These are phyloP conservation scores for Daldinia eschscholtzii DNA, from an alignment of 2,329 filamentous ascomycete genomes.

Conservation along the genomic window DNA sequence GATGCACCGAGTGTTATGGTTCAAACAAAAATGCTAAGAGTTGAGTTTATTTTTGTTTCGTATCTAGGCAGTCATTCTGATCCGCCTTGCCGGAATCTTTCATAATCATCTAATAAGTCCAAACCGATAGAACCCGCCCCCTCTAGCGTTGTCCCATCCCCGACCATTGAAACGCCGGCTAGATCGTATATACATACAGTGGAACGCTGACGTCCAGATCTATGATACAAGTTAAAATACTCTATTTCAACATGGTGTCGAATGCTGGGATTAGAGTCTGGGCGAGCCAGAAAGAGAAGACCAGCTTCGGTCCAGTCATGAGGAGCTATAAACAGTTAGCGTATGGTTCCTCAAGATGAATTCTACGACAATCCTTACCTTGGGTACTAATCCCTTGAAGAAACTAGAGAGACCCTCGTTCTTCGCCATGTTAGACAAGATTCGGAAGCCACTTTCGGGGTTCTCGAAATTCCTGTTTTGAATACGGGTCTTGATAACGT, in stretches of 20 bases:
- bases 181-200: slow-evolving; percentile 41
- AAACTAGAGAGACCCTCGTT: slow-evolving; percentile 88
- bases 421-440: slow-evolving; percentile 91
- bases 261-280: slow-evolving; percentile 98
- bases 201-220: slow-evolving; percentile 28
- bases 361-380: slow-evolving; percentile 64
- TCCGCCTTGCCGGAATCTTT: slow-evolving; percentile 25
- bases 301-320: slow-evolving; percentile 98
- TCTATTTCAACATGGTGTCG: slow-evolving; percentile 62
- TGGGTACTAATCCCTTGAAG: slow-evolving; percentile 98
- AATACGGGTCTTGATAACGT: slow-evolving; percentile 98
- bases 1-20: not conserved
- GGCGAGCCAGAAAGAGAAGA: slow-evolving; percentile 99
- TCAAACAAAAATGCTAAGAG: slow-evolving; percentile 14
- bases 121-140: slow-evolving; percentile 30
- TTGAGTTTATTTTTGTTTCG: slow-evolving; percentile 33
- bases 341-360: slow-evolving; percentile 25
- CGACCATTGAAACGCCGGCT: slow-evolving; percentile 41
- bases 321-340: slow-evolving; percentile 70
- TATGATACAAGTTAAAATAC: slow-evolving; percentile 22
- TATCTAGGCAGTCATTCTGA: slow-evolving; percentile 18
- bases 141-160: slow-evolving; percentile 21
- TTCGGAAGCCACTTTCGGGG: slow-evolving; percentile 92
- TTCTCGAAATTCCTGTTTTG: slow-evolving; percentile 99
- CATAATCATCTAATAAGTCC: slow-evolving; percentile 32